Percentiles rank a stretch among this genome's conserved stretches.
phyloP scores from a whole-genome alignment of 2,329 filamentous ascomycete species.

The Penicillium sp. region DNA sequence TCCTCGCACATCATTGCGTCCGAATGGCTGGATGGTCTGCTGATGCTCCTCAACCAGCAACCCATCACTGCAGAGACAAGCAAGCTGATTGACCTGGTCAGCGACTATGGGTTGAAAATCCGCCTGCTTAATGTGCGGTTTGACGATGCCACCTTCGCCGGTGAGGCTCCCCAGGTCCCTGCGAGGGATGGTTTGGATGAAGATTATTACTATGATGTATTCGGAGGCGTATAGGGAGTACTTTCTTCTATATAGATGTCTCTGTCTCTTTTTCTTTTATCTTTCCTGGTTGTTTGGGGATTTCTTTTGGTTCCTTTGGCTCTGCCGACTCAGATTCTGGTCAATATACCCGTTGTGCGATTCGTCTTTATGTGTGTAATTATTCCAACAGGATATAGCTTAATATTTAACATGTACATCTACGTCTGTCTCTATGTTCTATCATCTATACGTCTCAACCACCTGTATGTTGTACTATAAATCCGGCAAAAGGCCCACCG shows the following conservation, averaged over 20 bases:
- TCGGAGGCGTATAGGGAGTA: slow-evolving; percentile 30
- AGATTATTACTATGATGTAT: slow-evolving; percentile 84
- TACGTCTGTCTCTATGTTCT: background rate
- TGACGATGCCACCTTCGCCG: slow-evolving; percentile 63
- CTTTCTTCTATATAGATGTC: background rate
- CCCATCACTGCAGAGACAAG: slow-evolving; percentile 96
- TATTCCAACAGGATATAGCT: background rate
- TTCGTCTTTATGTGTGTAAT: background rate
- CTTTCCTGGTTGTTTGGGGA: background rate
- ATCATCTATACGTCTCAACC: too few species aligned
- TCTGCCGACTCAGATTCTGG: slow-evolving; percentile 1
- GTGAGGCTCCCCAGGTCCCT: slow-evolving; percentile 67
- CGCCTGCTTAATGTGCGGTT: slow-evolving; percentile 81
- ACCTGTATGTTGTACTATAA: background rate
- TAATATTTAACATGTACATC: background rate
- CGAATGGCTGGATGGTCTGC: slow-evolving; percentile 89
- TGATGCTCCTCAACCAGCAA: slow-evolving; percentile 89
- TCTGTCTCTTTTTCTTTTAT: background rate
- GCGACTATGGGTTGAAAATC: slow-evolving; percentile 87
- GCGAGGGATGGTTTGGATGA: slow-evolving; percentile 78
- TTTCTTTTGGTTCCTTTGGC: slow-evolving; percentile 1
- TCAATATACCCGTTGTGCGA: slow-evolving; percentile 11
- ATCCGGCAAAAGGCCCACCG: background rate
- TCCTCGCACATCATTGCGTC: slow-evolving; percentile 72
- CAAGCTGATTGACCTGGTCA: slow-evolving; percentile 74